Conservation (phyloP, 768 basidiomycete genomes). For the Myochromella boudieri region DNA sequence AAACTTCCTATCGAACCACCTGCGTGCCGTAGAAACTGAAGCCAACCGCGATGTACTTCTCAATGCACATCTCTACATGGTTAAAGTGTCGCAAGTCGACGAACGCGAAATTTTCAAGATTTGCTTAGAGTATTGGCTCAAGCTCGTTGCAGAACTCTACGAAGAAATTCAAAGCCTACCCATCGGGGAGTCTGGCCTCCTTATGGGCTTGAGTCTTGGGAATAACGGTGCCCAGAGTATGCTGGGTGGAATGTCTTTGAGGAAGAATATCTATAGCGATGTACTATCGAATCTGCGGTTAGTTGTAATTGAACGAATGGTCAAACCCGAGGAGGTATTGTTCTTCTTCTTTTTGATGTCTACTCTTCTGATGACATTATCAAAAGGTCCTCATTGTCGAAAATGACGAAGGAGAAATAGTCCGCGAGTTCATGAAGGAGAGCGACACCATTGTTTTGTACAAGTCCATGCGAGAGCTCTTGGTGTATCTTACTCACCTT, state of each 20-base stretch:
- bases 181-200: slow-evolving; percentile 78
- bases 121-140: slow-evolving; percentile 96
- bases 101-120: slow-evolving; percentile 99
- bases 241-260: slow-evolving; percentile 73
- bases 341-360: not conserved
- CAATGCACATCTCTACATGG: slow-evolving; percentile 97
- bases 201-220: slow-evolving; percentile 89
- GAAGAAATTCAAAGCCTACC: slow-evolving; percentile 95
- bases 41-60: slow-evolving; percentile 88
- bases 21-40: slow-evolving; percentile 92
- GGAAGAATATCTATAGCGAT: slow-evolving; percentile 95
- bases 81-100: slow-evolving; percentile 97
- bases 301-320: slow-evolving; percentile 98
- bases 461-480: slow-evolving; percentile 96
- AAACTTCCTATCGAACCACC: slow-evolving; percentile 93
- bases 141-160: slow-evolving; percentile 94
- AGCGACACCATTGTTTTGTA: slow-evolving; percentile 97
- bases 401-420: slow-evolving; percentile 99
- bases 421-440: slow-evolving; percentile 99
- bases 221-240: slow-evolving; percentile 63
- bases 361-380: not conserved
- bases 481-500: slow-evolving; percentile 96
- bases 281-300: slow-evolving; percentile 91
- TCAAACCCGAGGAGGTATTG: slow-evolving; percentile 96
- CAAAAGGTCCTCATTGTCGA: slow-evolving; percentile 92